These are phyloP conservation scores for Oryza australiensis DNA, from an alignment of 176 grass and related monocot species.

Conservation along the genomic window DNA sequence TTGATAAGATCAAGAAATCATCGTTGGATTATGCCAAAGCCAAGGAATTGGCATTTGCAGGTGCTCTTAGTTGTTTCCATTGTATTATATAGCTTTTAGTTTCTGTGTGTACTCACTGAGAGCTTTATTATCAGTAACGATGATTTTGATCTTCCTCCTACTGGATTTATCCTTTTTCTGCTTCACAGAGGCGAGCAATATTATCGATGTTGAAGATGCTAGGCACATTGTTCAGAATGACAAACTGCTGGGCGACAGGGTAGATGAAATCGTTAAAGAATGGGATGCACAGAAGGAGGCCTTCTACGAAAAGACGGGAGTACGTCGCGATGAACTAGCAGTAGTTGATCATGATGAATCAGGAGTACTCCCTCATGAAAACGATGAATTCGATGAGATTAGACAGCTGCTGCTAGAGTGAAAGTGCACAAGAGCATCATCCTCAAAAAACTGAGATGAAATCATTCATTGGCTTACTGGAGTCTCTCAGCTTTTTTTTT, in stretches of 20 bases:
- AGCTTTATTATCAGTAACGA: conserved; percentile 6
- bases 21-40: conserved; percentile 67
- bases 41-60: conserved; percentile 61
- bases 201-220: conserved; percentile 44
- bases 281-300: conserved; percentile 76
- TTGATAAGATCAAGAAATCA: conserved; percentile 64
- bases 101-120: neutral
- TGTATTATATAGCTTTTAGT: neutral
- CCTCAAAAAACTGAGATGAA: neutral
- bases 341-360: conserved; percentile 22
- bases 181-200: conserved; percentile 50
- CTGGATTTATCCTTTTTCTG: neutral
- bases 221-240: conserved; percentile 57
- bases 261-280: conserved; percentile 61
- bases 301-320: conserved; percentile 72
- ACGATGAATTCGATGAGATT: conserved; percentile 56
- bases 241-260: conserved; percentile 43
- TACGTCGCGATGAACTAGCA: conserved; percentile 31
- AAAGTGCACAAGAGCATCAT: conserved; percentile 41
- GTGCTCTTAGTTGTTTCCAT: conserved; percentile 24
- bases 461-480: neutral
- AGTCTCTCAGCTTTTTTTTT: neutral
- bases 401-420: conserved; percentile 53
- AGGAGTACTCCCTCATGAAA: conserved; percentile 3
- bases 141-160: neutral